phyloP scores from a whole-genome alignment of 2,329 filamentous ascomycete genomes.

The Aspergillus sp. region DNA sequence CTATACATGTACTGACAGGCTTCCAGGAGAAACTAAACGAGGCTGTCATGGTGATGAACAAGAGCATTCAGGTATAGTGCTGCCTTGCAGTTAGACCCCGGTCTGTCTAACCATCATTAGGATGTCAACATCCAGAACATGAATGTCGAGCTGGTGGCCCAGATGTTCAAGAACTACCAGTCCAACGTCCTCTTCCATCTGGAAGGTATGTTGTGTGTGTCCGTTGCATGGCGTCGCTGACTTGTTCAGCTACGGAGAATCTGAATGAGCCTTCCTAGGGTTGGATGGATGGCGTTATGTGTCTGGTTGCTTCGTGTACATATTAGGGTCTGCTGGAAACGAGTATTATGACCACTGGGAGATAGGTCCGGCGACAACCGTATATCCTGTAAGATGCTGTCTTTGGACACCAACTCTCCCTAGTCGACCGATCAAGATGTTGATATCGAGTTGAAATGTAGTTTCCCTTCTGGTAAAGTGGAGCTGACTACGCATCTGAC shows the following conservation, averaged over 20 bases:
- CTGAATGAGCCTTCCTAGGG: constrained; percentile 65
- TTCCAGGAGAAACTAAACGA: constrained; percentile 92
- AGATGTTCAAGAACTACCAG: constrained; percentile 99
- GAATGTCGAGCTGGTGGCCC: constrained; percentile 94
- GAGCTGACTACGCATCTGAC: too few relatives aligned
- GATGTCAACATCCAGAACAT: constrained; percentile 98
- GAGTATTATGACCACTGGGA: too few relatives aligned
- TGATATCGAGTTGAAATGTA: too few relatives aligned
- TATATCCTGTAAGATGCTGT: too few relatives aligned
- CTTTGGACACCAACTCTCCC: too few relatives aligned
- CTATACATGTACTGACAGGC: constrained; percentile 4
- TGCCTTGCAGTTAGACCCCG: not conserved
- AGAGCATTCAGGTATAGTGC: constrained; percentile 62
- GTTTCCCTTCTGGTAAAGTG: too few relatives aligned
- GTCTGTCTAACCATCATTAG: constrained; percentile 36
- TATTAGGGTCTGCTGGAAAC: too few relatives aligned
- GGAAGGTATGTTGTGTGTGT: constrained; percentile 56
- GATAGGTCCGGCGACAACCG: too few relatives aligned
- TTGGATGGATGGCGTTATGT: too few relatives aligned
- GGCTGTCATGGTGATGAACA: constrained; percentile 85
- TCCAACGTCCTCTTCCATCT: constrained; percentile 95
- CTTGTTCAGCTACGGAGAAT: constrained; percentile 62
- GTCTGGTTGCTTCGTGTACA: too few relatives aligned
- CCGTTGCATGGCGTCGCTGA: constrained; percentile 3
- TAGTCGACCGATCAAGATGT: too few relatives aligned